Evolutionary conservation across 2,329 filamentous ascomycete species (phyloP).

Genomic region (Ascochyta clinopodiicola): DNA sequence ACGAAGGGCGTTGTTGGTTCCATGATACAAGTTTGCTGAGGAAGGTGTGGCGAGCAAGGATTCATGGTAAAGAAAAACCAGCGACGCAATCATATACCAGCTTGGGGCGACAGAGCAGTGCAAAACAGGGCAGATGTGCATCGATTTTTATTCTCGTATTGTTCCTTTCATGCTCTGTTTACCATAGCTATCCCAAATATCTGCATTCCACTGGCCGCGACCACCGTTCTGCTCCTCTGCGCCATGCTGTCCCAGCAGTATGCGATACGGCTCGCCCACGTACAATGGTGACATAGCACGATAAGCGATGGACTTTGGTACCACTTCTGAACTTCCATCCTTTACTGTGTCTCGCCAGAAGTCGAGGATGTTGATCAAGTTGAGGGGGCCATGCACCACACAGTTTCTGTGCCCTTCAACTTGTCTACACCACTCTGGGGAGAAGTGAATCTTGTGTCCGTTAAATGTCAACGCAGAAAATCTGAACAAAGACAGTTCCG

Average conservation of each 20-base stretch:
- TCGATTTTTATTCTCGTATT: constrained; percentile 27
- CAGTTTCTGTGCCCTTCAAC: constrained; percentile 77
- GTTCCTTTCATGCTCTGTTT: constrained; percentile 41
- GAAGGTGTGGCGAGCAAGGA: constrained; percentile 6
- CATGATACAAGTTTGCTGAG: not conserved
- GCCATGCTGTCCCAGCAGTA: constrained; percentile 26
- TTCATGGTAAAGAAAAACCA: not conserved
- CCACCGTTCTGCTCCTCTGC: not conserved
- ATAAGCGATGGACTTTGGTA: constrained; percentile 38
- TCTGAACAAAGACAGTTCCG: constrained; percentile 77
- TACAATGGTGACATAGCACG: constrained; percentile 44
- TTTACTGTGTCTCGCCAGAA: constrained; percentile 40
- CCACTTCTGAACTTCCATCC: constrained; percentile 19
- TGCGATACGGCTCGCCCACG: constrained; percentile 39
- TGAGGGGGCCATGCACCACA: constrained; percentile 87
- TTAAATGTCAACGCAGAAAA: constrained; percentile 95
- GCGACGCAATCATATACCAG: no score
- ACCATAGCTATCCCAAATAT: constrained; percentile 44
- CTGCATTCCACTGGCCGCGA: constrained; percentile 27
- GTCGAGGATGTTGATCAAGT: constrained; percentile 60
- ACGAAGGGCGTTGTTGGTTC: not conserved
- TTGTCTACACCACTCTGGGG: constrained; percentile 71
- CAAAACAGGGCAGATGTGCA: no score
- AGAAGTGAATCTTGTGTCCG: constrained; percentile 88
- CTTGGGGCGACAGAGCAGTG: no score